These are phyloP conservation scores for Leccinum pachyderme DNA, from an alignment of 1,284 basidiomycete genomes.

Conservation along the genomic window DNA sequence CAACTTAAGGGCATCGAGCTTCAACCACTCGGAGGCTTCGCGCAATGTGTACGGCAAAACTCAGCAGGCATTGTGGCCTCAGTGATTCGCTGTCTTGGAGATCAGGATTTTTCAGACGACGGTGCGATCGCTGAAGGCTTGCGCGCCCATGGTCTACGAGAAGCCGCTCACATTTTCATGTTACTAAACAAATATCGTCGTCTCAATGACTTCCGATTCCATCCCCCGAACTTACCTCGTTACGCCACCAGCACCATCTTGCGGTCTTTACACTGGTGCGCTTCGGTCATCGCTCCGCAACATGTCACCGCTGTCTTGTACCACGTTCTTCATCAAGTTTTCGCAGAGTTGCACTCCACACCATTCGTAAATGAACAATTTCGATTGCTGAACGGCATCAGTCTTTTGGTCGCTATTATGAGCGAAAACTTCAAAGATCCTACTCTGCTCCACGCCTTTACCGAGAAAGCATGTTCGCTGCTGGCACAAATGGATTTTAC, in stretches of 20 bases:
- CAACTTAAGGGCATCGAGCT: slow-evolving; percentile 33
- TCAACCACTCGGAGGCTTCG: slow-evolving; percentile 36
- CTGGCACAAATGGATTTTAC: slow-evolving; percentile 70
- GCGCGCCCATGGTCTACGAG: slow-evolving; percentile 31
- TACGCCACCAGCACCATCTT: slow-evolving; percentile 52
- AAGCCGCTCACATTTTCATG: slow-evolving; percentile 44
- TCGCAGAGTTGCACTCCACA: slow-evolving; percentile 63
- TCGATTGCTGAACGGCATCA: slow-evolving; percentile 72
- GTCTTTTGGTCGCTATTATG: slow-evolving; percentile 67
- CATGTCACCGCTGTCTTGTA: slow-evolving; percentile 60
- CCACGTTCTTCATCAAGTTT: slow-evolving; percentile 73
- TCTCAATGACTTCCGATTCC: slow-evolving; percentile 46
- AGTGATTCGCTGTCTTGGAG: slow-evolving; percentile 59
- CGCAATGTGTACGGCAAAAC: slow-evolving; percentile 41
- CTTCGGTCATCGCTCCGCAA: slow-evolving; percentile 36
- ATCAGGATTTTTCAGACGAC: slow-evolving; percentile 49
- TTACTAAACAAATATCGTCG: slow-evolving; percentile 51
- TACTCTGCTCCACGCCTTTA: slow-evolving; percentile 62
- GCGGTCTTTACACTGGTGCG: slow-evolving; percentile 59
- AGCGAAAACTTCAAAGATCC: slow-evolving; percentile 53
- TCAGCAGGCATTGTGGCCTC: slow-evolving; percentile 56
- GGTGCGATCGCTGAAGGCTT: slow-evolving; percentile 51
- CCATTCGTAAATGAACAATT: slow-evolving; percentile 87
- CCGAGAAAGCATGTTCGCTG: slow-evolving; percentile 66
- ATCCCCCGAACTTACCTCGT: slow-evolving; percentile 62